Conservation (phyloP, 495 filamentous ascomycete genomes). For the Hypoxylon trugodes region DNA sequence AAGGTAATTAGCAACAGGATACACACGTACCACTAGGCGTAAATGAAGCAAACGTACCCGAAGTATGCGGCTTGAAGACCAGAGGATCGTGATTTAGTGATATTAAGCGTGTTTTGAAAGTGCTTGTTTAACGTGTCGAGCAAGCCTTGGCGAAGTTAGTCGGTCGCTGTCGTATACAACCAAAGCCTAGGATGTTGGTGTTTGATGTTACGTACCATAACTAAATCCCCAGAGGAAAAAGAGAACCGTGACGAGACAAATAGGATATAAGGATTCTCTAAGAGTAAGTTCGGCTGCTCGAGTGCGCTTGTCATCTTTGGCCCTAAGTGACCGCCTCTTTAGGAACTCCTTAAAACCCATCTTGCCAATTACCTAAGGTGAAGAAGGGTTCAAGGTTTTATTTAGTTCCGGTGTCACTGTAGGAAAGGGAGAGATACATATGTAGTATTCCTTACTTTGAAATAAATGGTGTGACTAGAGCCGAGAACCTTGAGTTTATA, state of each 20-base stretch:
- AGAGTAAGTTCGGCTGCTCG: constrained; percentile 66
- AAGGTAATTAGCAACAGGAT: constrained; percentile 5
- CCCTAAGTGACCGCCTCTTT: constrained; percentile 48
- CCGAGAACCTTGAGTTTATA: constrained; percentile 10
- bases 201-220: constrained; percentile 56
- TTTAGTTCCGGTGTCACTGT: constrained; percentile 5
- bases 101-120: constrained; percentile 49
- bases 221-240: constrained; percentile 90
- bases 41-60: constrained; percentile 35
- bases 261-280: constrained; percentile 61
- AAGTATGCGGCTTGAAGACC: constrained; percentile 52
- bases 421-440: too few species aligned
- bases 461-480: constrained; percentile 5
- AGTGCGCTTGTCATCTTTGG: constrained; percentile 59
- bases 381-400: too few species aligned
- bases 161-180: neutral
- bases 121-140: constrained; percentile 63
- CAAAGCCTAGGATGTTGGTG: neutral
- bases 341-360: constrained; percentile 48
- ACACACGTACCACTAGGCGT: neutral
- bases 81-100: constrained; percentile 45
- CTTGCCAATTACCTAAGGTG: constrained; percentile 23
- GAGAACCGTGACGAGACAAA: constrained; percentile 70
- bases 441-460: too few species aligned
- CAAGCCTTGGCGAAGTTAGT: constrained; percentile 50